phyloP scores from a whole-genome alignment of 176 grass and related monocot genomes.

The Melocanna baccifera region DNA sequence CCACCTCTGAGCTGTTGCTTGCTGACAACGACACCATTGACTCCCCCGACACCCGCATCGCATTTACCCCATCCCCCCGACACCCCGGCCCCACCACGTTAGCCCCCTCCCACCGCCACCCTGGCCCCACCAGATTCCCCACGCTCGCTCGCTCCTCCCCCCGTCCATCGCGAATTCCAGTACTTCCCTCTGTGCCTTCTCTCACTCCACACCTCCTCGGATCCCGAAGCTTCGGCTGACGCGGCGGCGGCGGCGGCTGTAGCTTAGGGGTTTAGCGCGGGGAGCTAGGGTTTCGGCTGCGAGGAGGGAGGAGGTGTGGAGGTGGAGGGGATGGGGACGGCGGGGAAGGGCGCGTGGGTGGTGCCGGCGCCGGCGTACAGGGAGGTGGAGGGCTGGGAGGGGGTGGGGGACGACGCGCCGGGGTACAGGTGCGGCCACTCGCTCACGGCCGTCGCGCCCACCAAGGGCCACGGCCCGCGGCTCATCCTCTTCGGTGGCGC shows the following conservation, averaged over 20 bases:
- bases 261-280: not conserved
- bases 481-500: constrained; percentile 98
- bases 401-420: constrained; percentile 64
- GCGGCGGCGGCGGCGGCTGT: not conserved
- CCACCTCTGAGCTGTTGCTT: constrained; percentile 38
- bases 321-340: constrained; percentile 41
- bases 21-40: constrained; percentile 31
- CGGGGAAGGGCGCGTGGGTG: constrained; percentile 63
- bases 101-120: not conserved
- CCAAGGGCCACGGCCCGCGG: constrained; percentile 77
- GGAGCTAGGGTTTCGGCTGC: constrained; percentile 3
- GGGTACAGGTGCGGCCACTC: constrained; percentile 78
- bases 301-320: not conserved
- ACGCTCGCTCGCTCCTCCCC: not conserved
- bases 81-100: not conserved
- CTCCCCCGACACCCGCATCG: constrained; percentile 10
- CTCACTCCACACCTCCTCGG: constrained; percentile 12
- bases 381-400: constrained; percentile 57
- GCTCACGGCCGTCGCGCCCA: constrained; percentile 74
- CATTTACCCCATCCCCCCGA: not conserved
- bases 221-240: constrained; percentile 32
- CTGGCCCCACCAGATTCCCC: not conserved
- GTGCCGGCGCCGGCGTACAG: constrained; percentile 72
- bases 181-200: not conserved
- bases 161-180: constrained; percentile 23